Conservation (phyloP, 1,284 basidiomycete species). For the Cronartium ribicola region DNA sequence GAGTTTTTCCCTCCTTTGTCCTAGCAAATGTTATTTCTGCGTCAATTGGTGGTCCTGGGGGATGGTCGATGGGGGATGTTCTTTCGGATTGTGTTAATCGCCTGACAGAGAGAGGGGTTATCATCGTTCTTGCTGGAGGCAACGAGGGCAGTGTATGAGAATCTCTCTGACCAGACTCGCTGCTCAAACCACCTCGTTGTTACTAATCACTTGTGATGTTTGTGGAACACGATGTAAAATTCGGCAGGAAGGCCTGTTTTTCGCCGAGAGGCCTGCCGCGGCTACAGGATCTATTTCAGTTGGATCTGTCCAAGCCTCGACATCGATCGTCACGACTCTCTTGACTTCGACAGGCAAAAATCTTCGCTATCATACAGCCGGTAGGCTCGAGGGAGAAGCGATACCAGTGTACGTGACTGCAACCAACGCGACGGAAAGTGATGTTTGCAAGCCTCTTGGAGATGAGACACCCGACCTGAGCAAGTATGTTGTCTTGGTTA, state of each 20-base stretch:
- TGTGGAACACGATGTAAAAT: neutral
- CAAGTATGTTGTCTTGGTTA: slow-evolving; percentile 13
- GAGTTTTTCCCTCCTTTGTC: neutral
- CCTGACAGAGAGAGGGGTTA: neutral
- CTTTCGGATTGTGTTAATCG: neutral
- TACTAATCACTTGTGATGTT: too few relatives aligned
- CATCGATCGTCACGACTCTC: neutral
- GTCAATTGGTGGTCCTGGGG: slow-evolving; percentile 9
- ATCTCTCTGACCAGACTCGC: neutral
- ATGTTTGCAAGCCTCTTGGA: slow-evolving; percentile 10
- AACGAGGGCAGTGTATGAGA: slow-evolving; percentile 12
- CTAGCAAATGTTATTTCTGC: slow-evolving; percentile 17
- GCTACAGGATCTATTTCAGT: neutral
- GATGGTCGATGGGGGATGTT: slow-evolving; percentile 15
- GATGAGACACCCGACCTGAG: neutral
- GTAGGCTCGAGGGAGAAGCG: slow-evolving; percentile 12
- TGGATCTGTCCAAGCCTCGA: slow-evolving; percentile 1
- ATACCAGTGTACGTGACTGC: neutral
- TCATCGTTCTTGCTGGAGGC: neutral
- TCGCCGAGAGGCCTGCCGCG: slow-evolving; percentile 3
- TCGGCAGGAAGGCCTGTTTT: slow-evolving; percentile 16
- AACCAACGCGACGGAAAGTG: neutral
- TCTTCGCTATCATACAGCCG: slow-evolving; percentile 2
- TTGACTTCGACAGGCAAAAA: slow-evolving; percentile 6
- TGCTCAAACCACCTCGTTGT: too few relatives aligned